Evolutionary conservation across 148 eudicot species (phyloP), one percentile per base, ranked within the genome.

Genomic region (Rhododendron vialii): DNA sequence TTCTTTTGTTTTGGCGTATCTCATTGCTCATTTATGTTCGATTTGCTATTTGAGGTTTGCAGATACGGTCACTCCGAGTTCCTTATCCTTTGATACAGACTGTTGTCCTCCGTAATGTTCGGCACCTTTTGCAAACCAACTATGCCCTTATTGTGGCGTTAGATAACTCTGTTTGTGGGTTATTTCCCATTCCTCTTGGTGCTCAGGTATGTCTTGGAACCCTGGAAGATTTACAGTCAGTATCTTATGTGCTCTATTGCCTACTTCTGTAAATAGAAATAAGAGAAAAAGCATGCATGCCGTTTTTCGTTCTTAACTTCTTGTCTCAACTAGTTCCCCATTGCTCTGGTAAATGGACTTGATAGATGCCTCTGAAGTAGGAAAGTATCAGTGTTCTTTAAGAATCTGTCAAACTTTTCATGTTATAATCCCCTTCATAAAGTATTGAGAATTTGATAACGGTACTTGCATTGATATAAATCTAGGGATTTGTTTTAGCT

Each of bases 131-230:
- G 71, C 90, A 91, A 87, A 95, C 95, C 87, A 87, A 89, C 48
- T 85, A 89, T 87, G 86, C 91, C 59, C 85, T 94, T 83, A 88
- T 95, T 92, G 95, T 93, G 67, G 88, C 95, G 45, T 85, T 98
- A 83, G 98, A 95, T 22, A 91, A 92, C 83, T 95, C 99, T 89
- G 92, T 95, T 86, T 90, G 90, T 80, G 99, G 94, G 83, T 90
- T 98, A 82, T 98, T 98, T 87, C 95, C 99, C 78, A 98, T 98
- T 87, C 99, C 99, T 85, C 91, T 98, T 90, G 99, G 99, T 82
- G 99, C 98, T 59, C 99, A 98, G 98, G 99, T 97, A 91, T 71
- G 59, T 84, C 73, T 80, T 57, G 81, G 33, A 83, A 14, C 33
- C 75, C 30, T 77, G 17, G 41, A 45, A 65, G 75, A 63, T 83